Conservation (phyloP, 2,329 filamentous ascomycete species). For the Colletotrichum lindemuthianum region DNA sequence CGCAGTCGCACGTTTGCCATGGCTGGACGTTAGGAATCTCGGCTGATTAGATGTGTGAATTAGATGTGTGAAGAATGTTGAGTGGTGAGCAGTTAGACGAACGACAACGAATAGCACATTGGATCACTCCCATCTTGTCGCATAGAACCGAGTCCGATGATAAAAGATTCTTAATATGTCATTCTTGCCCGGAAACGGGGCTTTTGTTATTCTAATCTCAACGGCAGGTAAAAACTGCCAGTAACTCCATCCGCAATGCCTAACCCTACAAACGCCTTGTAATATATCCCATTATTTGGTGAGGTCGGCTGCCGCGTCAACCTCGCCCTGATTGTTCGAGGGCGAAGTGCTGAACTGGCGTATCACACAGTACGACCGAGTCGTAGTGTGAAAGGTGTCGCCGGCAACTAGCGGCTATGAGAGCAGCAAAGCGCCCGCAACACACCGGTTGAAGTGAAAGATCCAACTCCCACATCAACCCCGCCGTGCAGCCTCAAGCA, state of each 20-base stretch:
- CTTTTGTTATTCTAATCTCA: constrained; percentile 18
- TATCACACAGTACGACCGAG: background rate
- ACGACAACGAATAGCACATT: no score
- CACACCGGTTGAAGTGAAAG: constrained; percentile 3
- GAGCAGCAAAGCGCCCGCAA: no score
- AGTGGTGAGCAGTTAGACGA: no score
- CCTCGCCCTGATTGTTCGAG: background rate
- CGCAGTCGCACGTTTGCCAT: no score
- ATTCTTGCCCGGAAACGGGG: background rate
- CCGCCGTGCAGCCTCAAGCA: background rate
- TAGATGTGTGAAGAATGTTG: no score
- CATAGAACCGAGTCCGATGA: background rate
- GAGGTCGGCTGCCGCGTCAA: constrained; percentile 18
- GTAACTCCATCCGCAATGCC: constrained; percentile 32
- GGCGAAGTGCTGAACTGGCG: background rate
- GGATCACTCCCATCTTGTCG: no score
- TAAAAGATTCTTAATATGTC: constrained; percentile 1
- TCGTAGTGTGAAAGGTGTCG: background rate
- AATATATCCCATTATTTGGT: constrained; percentile 23
- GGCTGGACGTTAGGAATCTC: no score
- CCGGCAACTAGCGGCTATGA: background rate
- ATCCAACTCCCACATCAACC: constrained; percentile 3
- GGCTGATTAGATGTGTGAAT: no score
- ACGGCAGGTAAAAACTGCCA: constrained; percentile 18
- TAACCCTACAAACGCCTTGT: constrained; percentile 31